phyloP scores from a whole-genome alignment of 164 flowering plant species.

The Tetrastigma voinierianum region DNA sequence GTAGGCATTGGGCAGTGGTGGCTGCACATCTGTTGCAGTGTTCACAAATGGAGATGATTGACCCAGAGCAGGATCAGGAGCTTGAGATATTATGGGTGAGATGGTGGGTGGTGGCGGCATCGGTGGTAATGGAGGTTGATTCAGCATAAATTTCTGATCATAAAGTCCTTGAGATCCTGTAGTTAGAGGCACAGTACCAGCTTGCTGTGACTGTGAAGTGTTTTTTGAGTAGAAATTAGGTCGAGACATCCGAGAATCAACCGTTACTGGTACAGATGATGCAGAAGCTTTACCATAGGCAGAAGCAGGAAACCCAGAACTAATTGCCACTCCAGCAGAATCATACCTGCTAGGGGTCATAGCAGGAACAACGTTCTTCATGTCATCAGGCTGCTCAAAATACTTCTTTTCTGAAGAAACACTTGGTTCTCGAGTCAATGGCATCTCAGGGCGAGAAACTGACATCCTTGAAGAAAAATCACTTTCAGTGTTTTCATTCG shows the following conservation, averaged over 20 bases:
- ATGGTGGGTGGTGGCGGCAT: conserved; percentile 72
- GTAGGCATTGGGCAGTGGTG: conserved; percentile 36
- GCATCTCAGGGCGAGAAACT: conserved; percentile 57
- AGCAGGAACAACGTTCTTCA: conserved; percentile 32
- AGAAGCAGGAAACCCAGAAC: conserved; percentile 33
- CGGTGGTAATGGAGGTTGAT: conserved; percentile 90
- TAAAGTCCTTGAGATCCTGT: conserved; percentile 57
- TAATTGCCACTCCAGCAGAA: conserved; percentile 31
- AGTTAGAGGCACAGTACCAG: conserved; percentile 22
- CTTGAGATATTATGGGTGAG: conserved; percentile 49
- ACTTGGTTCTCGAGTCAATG: conserved; percentile 75
- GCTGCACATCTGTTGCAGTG: conserved; percentile 41
- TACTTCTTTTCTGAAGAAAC: conserved; percentile 67
- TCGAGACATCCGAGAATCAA: conserved; percentile 48
- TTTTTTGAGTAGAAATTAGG: conserved; percentile 42
- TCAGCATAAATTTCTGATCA: conserved; percentile 53
- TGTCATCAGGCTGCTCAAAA: conserved; percentile 62
- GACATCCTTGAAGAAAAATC: conserved; percentile 76
- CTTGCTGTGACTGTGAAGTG: conserved; percentile 42
- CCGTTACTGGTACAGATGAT: conserved; percentile 29
- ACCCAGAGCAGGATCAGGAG: conserved; percentile 35
- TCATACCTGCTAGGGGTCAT: conserved; percentile 37
- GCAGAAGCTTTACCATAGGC: conserved; percentile 36
- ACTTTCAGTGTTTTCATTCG: conserved; percentile 59
- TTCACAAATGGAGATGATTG: conserved; percentile 52